These are phyloP conservation scores for Clonostachys sp. DNA, from an alignment of 2,329 filamentous ascomycete species.

Conservation along the genomic window DNA sequence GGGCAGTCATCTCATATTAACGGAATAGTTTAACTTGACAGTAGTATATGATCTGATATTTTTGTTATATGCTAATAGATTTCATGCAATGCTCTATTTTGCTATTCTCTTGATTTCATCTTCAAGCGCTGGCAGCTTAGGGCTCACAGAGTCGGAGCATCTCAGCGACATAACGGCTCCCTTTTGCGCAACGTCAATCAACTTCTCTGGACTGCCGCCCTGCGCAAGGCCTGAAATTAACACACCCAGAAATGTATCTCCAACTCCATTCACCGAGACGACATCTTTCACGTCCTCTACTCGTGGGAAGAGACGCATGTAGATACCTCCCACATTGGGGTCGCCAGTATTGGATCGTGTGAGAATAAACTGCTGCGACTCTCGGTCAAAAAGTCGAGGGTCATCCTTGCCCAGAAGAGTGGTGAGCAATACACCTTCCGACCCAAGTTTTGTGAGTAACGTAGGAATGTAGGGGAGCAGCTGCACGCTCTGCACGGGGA, in stretches of 20 bases:
- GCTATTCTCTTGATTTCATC: slow-evolving; percentile 18
- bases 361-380: slow-evolving; percentile 67
- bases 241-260: slow-evolving; percentile 87
- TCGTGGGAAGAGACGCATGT: slow-evolving; percentile 70
- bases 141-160: slow-evolving; percentile 69
- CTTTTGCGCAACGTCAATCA: slow-evolving; percentile 76
- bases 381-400: slow-evolving; percentile 56
- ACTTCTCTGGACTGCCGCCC: slow-evolving; percentile 48
- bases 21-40: neutral
- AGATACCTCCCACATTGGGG: slow-evolving; percentile 65
- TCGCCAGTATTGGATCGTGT: slow-evolving; percentile 52
- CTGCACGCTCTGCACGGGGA: slow-evolving; percentile 79
- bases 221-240: slow-evolving; percentile 73
- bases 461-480: slow-evolving; percentile 85
- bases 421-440: slow-evolving; percentile 70
- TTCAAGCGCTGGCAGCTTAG: slow-evolving; percentile 42
- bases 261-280: slow-evolving; percentile 89
- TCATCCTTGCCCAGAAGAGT: slow-evolving; percentile 66
- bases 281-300: slow-evolving; percentile 65
- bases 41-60: slow-evolving; percentile 1
- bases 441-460: slow-evolving; percentile 79
- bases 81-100: neutral
- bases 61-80: slow-evolving; percentile 2
- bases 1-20: neutral
- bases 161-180: slow-evolving; percentile 76